Evolutionary conservation across 805 yeast genomes (phyloP), one percentile per base, ranked within the genome.

Genomic region (Pichia cephalocereana): DNA sequence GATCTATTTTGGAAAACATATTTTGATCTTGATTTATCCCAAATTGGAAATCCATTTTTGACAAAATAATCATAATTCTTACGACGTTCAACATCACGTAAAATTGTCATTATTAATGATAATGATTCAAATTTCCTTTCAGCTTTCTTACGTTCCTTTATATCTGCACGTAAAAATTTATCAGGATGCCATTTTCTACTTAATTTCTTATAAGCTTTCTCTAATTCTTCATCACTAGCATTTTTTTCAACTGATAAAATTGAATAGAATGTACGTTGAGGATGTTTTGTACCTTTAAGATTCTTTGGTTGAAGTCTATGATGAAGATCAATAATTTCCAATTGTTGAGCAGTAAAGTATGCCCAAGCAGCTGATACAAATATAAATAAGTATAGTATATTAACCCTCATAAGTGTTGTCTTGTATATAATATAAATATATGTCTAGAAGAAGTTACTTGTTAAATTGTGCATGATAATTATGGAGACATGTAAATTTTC

Each of bases 171-270:
- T n/a, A 50, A n/a, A 31, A 67, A 64, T 64, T 91, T 89, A 66
- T 91, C 99, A 0, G 99, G 99, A 61, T 91, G 99, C 55, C 84
- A 71, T 52, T 71, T 72, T 46, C 83, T 72, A 3, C 96, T 82
- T 32, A 83, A 61, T 57, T 79, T 82, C 60, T 86, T 80, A 67
- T 85, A 83, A 23, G 85, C 83, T 54, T 76, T 79, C 46, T 70
- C 70, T 45, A 85, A 78, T 52, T 81, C 81, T 38, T 77, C 76
- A 38, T 68, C 59, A 0, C 74, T 64, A 1, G 83, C 69, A 32
- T 70, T 66, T 7, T 64, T 49, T n/a, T 65, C 58, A 39, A 50
- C 39, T 8, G 48, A 30, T 6, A 53, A 41, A 19, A 53, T 23
- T 23, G 51, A 50, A 40, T 53, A 53, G 41, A 53, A 53, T 6